Evolutionary conservation across 192 early-diverging fungal genomes (phyloP), one percentile per base, ranked within the genome.

Genomic region (Phycomyces nitens): DNA sequence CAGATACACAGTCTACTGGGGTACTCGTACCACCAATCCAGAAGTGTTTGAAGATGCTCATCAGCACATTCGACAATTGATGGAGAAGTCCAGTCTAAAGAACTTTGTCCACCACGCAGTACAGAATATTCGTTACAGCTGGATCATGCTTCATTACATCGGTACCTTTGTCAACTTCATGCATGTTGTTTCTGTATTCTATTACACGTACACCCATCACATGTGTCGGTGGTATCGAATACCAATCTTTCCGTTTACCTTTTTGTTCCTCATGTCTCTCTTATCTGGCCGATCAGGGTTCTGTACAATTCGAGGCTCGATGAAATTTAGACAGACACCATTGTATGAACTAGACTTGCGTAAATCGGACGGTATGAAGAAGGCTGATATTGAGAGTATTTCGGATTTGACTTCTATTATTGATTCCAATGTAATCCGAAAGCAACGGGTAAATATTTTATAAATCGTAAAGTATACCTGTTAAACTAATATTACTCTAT

Each of bases 71-170:
- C 57, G 51, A 14, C 34, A 60, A 41, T 56, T 55, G 14, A 47
- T 66, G 44, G 50, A 61, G 23, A 52, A 50, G 1, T 61, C 62
- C 12, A 65, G 63, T 6, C 43, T 72, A 26, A 56, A 53, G 24
- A 56, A 27, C 12, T 72, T 72, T 27, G n/a, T 72, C 24, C 56
- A 65, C 15, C n/a, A 60, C 20, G 70, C 64, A 7, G 42, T 66
- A 2, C 58, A 61, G 40, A 72, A 72, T 34, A 72, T 72, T 21
- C 27, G 64, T 14, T 66, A 60, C 38, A 53, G 64, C 18, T 58
- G 42, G 22, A 54, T 62, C 21, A 53, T 61, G 27, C 8, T 72
- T n/a, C 64, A 59, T n/a, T 72, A 62, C n/a, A 42, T 43, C 14
- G 22, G 26, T 21, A 58, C 58, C 15, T 11, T 56, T 21, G 23